phyloP scores from a whole-genome alignment of 495 filamentous ascomycete species.

The Lasiosphaeria ovina region DNA sequence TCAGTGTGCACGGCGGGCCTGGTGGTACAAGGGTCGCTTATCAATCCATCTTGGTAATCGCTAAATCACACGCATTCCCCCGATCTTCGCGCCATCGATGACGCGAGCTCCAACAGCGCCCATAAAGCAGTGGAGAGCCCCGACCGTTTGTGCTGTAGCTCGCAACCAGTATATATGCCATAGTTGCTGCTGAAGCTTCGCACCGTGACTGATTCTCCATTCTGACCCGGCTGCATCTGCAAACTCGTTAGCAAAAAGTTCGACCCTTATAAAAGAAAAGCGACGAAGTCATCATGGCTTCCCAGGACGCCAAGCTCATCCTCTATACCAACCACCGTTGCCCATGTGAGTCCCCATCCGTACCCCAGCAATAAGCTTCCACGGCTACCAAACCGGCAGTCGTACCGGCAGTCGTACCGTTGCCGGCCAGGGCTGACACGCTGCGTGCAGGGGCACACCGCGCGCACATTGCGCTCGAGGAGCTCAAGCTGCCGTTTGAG shows the following conservation, averaged over 20 bases:
- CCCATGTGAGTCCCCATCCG: slow-evolving; percentile 50
- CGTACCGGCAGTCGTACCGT: too few species aligned
- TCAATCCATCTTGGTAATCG: neutral
- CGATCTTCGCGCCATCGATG: slow-evolving; percentile 32
- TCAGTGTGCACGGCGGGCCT: neutral
- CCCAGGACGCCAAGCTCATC: slow-evolving; percentile 39
- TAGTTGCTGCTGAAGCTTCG: too few species aligned
- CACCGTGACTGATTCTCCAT: too few species aligned
- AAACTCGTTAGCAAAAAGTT: neutral
- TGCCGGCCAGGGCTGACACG: neutral
- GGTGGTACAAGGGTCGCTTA: neutral
- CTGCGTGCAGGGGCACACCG: slow-evolving; percentile 62
- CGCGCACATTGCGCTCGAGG: slow-evolving; percentile 71
- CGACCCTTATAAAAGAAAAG: neutral
- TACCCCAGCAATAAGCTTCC: neutral
- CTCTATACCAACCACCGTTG: slow-evolving; percentile 76
- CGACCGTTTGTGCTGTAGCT: too few species aligned
- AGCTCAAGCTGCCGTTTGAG: slow-evolving; percentile 70
- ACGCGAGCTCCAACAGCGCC: slow-evolving; percentile 10
- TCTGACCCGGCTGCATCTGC: too few species aligned
- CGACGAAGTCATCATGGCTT: slow-evolving; percentile 27
- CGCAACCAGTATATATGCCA: too few species aligned
- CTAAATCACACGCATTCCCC: slow-evolving; percentile 1
- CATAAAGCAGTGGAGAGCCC: neutral
- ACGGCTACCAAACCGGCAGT: too few species aligned